A percentile compares a stretch with the other conserved stretches of the same genome.
These are phyloP conservation scores for Hymenoscyphus fraxineus DNA, from an alignment of 2,329 filamentous ascomycete genomes.

Conservation along the genomic window DNA sequence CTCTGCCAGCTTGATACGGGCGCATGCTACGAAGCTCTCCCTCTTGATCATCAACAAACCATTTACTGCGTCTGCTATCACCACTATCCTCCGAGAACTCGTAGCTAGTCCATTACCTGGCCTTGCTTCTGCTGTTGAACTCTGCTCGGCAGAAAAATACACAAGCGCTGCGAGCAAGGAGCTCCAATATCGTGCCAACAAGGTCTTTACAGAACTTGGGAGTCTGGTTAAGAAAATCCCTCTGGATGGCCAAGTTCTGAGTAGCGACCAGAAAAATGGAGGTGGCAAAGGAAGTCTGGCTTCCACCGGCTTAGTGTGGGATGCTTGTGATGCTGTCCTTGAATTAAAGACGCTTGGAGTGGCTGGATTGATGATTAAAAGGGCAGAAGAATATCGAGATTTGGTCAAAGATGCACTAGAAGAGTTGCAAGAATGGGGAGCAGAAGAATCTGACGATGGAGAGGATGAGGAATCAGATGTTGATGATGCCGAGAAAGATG, in stretches of 20 bases:
- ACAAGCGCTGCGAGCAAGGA: conserved; percentile 62
- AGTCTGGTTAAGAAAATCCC: conserved; percentile 59
- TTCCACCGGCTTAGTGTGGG: conserved; percentile 77
- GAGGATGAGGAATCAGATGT: conserved; percentile 53
- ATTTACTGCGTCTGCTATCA: conserved; percentile 75
- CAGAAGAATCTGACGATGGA: conserved; percentile 63
- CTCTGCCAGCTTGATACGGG: conserved; percentile 68
- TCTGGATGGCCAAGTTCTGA: conserved; percentile 51
- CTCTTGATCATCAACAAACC: conserved; percentile 83
- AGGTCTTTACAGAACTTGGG: conserved; percentile 59
- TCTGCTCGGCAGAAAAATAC: conserved; percentile 59
- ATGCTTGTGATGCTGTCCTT: conserved; percentile 71
- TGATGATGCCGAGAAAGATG: conserved; percentile 39
- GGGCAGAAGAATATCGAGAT: conserved; percentile 70
- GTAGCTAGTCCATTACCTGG: conserved; percentile 69
- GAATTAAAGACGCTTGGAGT: conserved; percentile 64
- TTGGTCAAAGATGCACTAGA: conserved; percentile 77
- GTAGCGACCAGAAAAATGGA: conserved; percentile 45
- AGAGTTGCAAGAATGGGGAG: conserved; percentile 84
- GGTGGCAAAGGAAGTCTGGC: conserved; percentile 52
- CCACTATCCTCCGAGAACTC: conserved; percentile 68
- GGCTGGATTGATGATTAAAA: conserved; percentile 64
- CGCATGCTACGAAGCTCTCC: conserved; percentile 82
- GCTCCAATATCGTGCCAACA: conserved; percentile 54
- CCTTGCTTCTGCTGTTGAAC: conserved; percentile 65